Conservation (phyloP, 345 rosid species). For the Rhodamnia rubescens region DNA sequence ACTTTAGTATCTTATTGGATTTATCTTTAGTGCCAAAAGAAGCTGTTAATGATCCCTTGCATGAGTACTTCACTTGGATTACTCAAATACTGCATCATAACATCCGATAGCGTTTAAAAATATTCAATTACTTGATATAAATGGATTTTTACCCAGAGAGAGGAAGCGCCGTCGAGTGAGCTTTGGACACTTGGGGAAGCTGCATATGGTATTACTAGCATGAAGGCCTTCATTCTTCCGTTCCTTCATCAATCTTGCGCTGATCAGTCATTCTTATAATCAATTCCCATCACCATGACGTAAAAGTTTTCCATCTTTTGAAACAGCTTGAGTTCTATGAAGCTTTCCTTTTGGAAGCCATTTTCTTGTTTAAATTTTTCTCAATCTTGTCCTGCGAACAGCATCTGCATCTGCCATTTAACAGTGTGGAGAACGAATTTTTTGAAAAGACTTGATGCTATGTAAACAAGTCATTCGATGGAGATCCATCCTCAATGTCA, state of each 20-base stretch:
- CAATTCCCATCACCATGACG: neutral
- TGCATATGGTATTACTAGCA: neutral
- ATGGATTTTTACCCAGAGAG: neutral
- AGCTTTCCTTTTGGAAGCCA: neutral
- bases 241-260: neutral
- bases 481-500: neutral
- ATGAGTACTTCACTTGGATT: neutral
- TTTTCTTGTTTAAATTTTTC: neutral
- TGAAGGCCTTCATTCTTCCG: neutral
- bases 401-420: neutral
- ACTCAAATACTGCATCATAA: neutral
- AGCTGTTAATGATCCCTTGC: neutral
- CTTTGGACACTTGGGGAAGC: neutral
- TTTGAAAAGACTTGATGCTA: neutral
- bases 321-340: neutral
- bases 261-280: neutral
- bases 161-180: neutral
- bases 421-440: neutral
- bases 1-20: neutral
- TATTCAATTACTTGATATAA: neutral
- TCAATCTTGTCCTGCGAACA: neutral
- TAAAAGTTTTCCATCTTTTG: neutral
- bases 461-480: neutral
- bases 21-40: neutral
- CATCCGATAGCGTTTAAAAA: neutral